Evolutionary conservation across 805 yeast species (phyloP).

Genomic region (Cyberlindnera americana): DNA sequence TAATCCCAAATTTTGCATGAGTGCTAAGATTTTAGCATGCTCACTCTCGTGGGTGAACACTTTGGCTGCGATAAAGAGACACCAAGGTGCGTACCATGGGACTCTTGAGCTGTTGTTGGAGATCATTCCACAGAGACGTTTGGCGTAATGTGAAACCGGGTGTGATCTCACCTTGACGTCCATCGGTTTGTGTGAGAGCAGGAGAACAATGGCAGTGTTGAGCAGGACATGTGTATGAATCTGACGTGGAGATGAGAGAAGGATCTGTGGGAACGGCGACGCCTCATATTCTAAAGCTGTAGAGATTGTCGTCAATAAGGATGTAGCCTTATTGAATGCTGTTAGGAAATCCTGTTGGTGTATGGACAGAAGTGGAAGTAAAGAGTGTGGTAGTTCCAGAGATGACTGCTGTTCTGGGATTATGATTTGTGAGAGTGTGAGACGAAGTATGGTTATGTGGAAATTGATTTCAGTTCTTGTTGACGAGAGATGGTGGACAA

Average conservation of each 20-base stretch:
- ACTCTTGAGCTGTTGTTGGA: slow-evolving; percentile 6
- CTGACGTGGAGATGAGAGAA: slow-evolving; percentile 3
- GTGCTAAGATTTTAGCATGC: slow-evolving; percentile 23
- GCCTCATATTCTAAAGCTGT: background rate
- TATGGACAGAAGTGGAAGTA: slow-evolving; percentile 12
- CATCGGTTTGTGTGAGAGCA: slow-evolving; percentile 14
- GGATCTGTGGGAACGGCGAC: slow-evolving; percentile 13
- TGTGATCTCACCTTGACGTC: slow-evolving; percentile 12
- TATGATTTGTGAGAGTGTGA: slow-evolving; percentile 7
- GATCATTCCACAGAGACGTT: slow-evolving; percentile 17
- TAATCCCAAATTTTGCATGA: slow-evolving; percentile 21
- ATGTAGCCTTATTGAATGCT: slow-evolving; percentile 7
- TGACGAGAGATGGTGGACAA: slow-evolving; percentile 4
- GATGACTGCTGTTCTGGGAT: slow-evolving; percentile 1
- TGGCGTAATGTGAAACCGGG: slow-evolving; percentile 24
- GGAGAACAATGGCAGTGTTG: slow-evolving; percentile 10
- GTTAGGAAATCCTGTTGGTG: slow-evolving; percentile 10
- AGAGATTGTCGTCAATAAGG: background rate
- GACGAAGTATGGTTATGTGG: slow-evolving; percentile 11
- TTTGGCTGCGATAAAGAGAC: slow-evolving; percentile 21
- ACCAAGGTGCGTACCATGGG: slow-evolving; percentile 17
- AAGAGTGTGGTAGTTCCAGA: slow-evolving; percentile 1
- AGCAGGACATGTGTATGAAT: slow-evolving; percentile 10
- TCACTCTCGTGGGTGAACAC: slow-evolving; percentile 26
- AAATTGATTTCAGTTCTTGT: slow-evolving; percentile 2